phyloP scores from a whole-genome alignment of 352 stramenopile species.

The Phytophthora meadii region DNA sequence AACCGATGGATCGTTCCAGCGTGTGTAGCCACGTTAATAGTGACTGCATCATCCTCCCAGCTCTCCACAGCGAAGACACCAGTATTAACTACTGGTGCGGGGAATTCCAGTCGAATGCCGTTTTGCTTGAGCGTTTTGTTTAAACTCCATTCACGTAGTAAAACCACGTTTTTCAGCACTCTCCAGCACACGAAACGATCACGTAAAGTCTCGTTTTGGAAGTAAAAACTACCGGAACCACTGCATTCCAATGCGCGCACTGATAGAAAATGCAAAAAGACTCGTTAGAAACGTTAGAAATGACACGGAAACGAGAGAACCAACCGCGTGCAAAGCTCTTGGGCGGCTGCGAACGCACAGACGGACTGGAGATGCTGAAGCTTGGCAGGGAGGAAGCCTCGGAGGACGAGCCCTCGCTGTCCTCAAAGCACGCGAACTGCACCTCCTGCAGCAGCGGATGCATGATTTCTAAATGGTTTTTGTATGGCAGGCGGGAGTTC shows the following conservation, averaged over 20 bases:
- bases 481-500: constrained; percentile 10
- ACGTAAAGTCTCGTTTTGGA: constrained; percentile 69
- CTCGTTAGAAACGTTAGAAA: constrained; percentile 20
- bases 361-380: constrained; percentile 46
- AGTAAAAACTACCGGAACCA: constrained; percentile 77
- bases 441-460: constrained; percentile 65
- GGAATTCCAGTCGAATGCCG: constrained; percentile 62
- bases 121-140: constrained; percentile 67
- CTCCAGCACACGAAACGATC: constrained; percentile 81
- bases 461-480: constrained; percentile 24
- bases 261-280: constrained; percentile 18
- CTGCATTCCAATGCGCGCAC: constrained; percentile 73
- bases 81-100: constrained; percentile 59
- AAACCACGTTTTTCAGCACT: constrained; percentile 74
- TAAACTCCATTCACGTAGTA: constrained; percentile 80
- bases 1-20: constrained; percentile 76
- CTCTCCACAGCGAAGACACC: constrained; percentile 70
- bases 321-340: constrained; percentile 67
- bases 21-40: constrained; percentile 71
- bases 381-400: constrained; percentile 26
- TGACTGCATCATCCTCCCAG: constrained; percentile 63
- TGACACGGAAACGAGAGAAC: background rate
- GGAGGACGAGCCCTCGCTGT: constrained; percentile 44
- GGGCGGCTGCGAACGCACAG: constrained; percentile 44
- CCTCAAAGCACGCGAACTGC: constrained; percentile 79